Conservation (phyloP, 106 monocot species). For the Alisma plantagoaquatica region DNA sequence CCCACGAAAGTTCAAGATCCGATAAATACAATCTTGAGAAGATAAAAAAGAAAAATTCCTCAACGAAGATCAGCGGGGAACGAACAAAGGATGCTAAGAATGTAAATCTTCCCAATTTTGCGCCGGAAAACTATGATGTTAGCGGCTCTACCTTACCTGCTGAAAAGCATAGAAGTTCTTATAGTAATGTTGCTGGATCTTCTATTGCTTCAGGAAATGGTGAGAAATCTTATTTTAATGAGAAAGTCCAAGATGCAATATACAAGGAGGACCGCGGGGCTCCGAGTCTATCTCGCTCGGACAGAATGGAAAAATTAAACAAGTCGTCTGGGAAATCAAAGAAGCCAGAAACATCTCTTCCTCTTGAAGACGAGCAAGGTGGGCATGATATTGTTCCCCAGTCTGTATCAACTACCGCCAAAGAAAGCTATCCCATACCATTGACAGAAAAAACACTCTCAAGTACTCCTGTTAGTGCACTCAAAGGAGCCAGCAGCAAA, state of each 20-base stretch:
- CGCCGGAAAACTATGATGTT: constrained; percentile 2
- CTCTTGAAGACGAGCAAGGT: constrained; percentile 7
- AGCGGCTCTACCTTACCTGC: constrained; percentile 2
- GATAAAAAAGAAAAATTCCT: constrained; percentile 5
- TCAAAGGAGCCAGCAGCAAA: constrained; percentile 18
- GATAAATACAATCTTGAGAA: constrained; percentile 9
- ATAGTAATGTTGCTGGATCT: not conserved
- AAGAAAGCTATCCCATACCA: constrained; percentile 26
- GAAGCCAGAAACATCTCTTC: constrained; percentile 5
- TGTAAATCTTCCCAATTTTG: constrained; percentile 3
- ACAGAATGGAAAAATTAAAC: constrained; percentile 23
- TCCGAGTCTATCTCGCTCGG: constrained; percentile 8
- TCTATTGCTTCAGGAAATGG: not conserved
- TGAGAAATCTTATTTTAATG: not conserved
- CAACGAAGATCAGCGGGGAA: not conserved
- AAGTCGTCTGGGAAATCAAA: constrained; percentile 20
- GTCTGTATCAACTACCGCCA: constrained; percentile 10
- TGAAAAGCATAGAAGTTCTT: constrained; percentile 7
- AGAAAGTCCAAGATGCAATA: not conserved
- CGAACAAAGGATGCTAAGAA: constrained; percentile 2
- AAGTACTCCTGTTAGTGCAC: constrained; percentile 15
- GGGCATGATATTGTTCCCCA: constrained; percentile 11
- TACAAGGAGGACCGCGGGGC: constrained; percentile 5
- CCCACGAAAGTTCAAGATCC: constrained; percentile 9
- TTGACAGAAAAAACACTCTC: constrained; percentile 21